Conservation (phyloP, 257 asterid species). For the Coffea eugenioides region DNA sequence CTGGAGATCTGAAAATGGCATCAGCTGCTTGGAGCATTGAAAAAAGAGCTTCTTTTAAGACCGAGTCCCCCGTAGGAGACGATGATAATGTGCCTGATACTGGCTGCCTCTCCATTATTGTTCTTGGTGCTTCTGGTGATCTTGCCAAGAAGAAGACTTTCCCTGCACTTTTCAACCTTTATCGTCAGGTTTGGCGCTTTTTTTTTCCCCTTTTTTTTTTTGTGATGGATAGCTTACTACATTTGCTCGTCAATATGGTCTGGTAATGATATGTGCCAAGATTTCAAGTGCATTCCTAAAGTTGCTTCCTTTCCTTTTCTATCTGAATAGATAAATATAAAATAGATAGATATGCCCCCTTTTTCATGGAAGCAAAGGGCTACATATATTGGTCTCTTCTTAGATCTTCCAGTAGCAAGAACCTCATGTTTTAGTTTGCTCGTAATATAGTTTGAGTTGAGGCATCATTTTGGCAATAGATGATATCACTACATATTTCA, state of each 20-base stretch:
- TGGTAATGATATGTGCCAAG: not conserved
- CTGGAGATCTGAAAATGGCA: slow-evolving; percentile 34
- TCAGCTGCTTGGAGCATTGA: slow-evolving; percentile 59
- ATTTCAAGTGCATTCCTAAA: not conserved
- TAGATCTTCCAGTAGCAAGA: not conserved
- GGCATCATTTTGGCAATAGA: not conserved
- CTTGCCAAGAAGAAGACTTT: slow-evolving; percentile 99
- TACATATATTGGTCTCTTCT: not conserved
- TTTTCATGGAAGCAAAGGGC: not conserved
- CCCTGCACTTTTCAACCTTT: slow-evolving; percentile 95
- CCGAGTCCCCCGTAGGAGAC: slow-evolving; percentile 51
- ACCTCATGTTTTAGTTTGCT: not conserved
- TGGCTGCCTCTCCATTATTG: slow-evolving; percentile 79
- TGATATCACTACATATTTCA: not conserved
- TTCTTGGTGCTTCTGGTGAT: slow-evolving; percentile 99
- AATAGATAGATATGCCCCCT: not conserved
- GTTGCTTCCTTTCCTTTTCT: not conserved
- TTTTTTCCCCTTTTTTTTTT: not conserved
- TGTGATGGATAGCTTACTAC: not conserved
- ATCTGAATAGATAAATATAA: not conserved
- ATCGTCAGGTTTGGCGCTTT: slow-evolving; percentile 60
- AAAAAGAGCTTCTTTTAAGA: slow-evolving; percentile 44
- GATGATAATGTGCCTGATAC: slow-evolving; percentile 56
- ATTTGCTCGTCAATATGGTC: not conserved
- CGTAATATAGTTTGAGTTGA: not conserved